Evolutionary conservation across 129 eudicot species (phyloP).

Genomic region (Glebionis coronaria): DNA sequence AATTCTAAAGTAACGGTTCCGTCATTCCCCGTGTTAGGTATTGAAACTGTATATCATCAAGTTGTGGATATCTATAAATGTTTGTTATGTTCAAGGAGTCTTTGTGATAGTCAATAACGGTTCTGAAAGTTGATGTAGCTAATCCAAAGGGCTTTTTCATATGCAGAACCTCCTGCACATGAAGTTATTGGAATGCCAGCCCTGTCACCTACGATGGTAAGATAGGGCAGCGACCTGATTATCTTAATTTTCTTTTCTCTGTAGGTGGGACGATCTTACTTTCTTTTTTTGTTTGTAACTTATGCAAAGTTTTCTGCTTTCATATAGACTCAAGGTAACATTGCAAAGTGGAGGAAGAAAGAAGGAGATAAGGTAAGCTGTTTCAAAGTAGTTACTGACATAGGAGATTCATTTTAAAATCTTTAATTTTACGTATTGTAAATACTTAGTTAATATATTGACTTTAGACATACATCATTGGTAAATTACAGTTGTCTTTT

Average conservation of each 20-base stretch:
- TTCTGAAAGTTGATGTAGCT: slow-evolving; percentile 18
- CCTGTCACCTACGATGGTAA: slow-evolving; percentile 95
- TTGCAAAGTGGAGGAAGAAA: slow-evolving; percentile 86
- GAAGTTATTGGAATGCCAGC: slow-evolving; percentile 82
- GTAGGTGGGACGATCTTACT: slow-evolving; percentile 26
- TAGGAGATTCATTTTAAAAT: background rate
- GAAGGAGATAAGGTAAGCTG: slow-evolving; percentile 93
- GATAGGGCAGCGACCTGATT: slow-evolving; percentile 15
- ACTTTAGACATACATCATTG: slow-evolving; percentile 5
- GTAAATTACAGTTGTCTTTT: slow-evolving; percentile 8
- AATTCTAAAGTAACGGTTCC: background rate
- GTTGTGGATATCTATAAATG: background rate
- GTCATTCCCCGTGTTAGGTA: background rate
- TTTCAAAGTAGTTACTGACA: slow-evolving; percentile 12
- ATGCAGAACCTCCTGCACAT: slow-evolving; percentile 71
- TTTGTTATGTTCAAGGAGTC: slow-evolving; percentile 17
- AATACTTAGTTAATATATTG: slow-evolving; percentile 9
- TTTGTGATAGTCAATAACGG: background rate
- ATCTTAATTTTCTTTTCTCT: background rate
- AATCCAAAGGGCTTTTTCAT: slow-evolving; percentile 19
- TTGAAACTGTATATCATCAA: background rate
- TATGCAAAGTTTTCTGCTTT: background rate
- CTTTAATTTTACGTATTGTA: background rate
- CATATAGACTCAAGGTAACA: slow-evolving; percentile 84
- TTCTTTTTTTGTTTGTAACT: slow-evolving; percentile 3